Conservation (phyloP, 1,284 basidiomycete genomes). For the Ceratobasidium sp. region DNA sequence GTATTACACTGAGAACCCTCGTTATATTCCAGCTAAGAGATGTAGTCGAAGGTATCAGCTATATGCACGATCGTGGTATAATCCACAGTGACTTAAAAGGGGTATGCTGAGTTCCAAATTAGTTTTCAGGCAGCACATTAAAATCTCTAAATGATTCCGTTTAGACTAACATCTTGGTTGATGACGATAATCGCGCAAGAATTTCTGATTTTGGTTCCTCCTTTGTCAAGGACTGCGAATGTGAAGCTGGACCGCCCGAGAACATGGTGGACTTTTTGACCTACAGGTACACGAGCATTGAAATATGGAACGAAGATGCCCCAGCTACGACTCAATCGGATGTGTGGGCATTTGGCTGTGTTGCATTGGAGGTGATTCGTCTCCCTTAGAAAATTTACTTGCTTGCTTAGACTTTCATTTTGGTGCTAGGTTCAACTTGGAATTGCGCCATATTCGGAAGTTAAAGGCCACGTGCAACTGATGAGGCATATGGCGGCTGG, state of each 20-base stretch:
- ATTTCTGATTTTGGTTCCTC: slow-evolving; percentile 17
- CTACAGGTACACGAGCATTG: neutral
- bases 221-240: neutral
- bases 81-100: slow-evolving; percentile 14
- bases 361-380: slow-evolving; percentile 1
- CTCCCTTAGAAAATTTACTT: no score
- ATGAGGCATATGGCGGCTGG: neutral
- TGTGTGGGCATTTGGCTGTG: slow-evolving; percentile 20
- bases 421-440: neutral
- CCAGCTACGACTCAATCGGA: neutral
- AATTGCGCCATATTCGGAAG: neutral
- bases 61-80: neutral
- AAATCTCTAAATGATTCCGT: neutral
- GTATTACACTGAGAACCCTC: neutral
- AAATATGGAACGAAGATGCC: neutral
- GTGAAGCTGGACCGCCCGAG: neutral
- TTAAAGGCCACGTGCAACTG: neutral
- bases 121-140: neutral
- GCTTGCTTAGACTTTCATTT: neutral
- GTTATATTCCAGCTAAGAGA: neutral
- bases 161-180: neutral
- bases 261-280: neutral
- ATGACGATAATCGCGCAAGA: neutral
- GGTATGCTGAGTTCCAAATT: neutral
- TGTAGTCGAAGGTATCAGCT: neutral